phyloP scores from a whole-genome alignment of 192 early-diverging fungal genomes.

The Mortierella hygrophila region DNA sequence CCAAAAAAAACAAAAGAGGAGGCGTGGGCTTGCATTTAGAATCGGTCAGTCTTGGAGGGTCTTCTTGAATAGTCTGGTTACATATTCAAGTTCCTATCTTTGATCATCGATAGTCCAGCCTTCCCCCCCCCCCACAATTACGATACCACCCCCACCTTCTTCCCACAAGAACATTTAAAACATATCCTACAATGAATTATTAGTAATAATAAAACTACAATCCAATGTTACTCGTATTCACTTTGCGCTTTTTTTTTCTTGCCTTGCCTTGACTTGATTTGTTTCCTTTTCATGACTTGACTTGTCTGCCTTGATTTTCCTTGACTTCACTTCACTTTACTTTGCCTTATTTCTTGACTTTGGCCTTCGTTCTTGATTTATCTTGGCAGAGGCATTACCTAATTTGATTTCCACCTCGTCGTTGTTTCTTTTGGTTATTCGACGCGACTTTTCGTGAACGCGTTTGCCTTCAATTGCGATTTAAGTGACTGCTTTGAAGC shows the following conservation, averaged over 20 bases:
- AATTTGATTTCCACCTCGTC: not conserved
- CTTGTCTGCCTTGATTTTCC: not conserved
- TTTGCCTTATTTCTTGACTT: not conserved
- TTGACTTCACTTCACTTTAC: not conserved
- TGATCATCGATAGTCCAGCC: not conserved
- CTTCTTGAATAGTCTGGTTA: slow-evolving; percentile 13
- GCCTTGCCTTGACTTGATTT: too few relatives aligned
- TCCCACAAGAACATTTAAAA: not conserved
- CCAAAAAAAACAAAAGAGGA: not conserved
- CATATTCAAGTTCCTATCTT: not conserved
- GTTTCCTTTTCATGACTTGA: not conserved
- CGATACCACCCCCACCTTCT: not conserved
- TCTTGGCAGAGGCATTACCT: not conserved
- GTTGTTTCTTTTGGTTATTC: not conserved
- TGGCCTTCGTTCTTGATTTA: not conserved
- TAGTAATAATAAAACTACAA: not conserved
- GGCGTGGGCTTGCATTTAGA: not conserved
- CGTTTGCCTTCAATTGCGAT: not conserved
- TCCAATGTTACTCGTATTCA: not conserved
- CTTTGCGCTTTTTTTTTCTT: not conserved
- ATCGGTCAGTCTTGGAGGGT: not conserved
- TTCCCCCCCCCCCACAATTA: too few relatives aligned
- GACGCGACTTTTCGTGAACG: slow-evolving; percentile 1
- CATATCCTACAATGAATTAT: slow-evolving; percentile 6
- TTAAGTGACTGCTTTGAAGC: not conserved